These are phyloP conservation scores for Metschnikowia drakensbergensis DNA, from an alignment of 805 yeast species.

Conservation along the genomic window DNA sequence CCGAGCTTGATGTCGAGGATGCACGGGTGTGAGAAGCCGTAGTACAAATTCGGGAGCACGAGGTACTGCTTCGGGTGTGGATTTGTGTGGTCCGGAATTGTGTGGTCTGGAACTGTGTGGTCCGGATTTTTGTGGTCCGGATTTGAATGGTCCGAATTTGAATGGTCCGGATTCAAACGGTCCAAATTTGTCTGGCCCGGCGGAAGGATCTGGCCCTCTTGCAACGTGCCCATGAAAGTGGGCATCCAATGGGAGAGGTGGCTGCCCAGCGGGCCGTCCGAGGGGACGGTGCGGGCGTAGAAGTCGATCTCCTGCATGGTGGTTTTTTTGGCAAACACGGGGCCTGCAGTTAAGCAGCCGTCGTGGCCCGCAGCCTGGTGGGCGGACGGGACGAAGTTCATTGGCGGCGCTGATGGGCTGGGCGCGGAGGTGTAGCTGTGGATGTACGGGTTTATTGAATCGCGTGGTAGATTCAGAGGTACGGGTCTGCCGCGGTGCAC, in stretches of 20 bases:
- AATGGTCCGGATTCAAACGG: no score
- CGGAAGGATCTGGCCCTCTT: slow-evolving; percentile 31
- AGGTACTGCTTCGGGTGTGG: slow-evolving; percentile 33
- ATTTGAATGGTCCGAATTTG: no score
- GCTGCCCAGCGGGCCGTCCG: slow-evolving; percentile 28
- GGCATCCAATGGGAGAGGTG: slow-evolving; percentile 59
- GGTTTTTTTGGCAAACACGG: slow-evolving; percentile 70
- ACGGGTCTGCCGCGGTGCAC: no score
- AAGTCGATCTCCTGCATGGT: slow-evolving; percentile 67
- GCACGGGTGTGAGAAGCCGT: slow-evolving; percentile 62
- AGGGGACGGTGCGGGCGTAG: slow-evolving; percentile 42
- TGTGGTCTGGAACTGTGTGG: no score
- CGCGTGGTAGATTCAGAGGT: no score
- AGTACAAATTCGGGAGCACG: slow-evolving; percentile 67
- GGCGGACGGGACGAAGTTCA: slow-evolving; percentile 14
- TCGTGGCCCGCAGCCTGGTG: slow-evolving; percentile 94
- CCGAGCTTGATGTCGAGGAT: slow-evolving; percentile 87
- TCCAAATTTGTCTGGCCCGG: no score
- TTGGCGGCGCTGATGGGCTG: neutral
- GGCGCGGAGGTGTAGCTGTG: no score
- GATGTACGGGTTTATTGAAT: no score
- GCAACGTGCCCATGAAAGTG: slow-evolving; percentile 55
- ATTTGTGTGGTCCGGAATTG: no score
- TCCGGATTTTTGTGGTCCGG: no score
- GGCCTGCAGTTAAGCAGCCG: slow-evolving; percentile 68